Base-by-base conservation (phyloP, 352 stramenopile species). In the Globisporangium orthogonon region DNA sequence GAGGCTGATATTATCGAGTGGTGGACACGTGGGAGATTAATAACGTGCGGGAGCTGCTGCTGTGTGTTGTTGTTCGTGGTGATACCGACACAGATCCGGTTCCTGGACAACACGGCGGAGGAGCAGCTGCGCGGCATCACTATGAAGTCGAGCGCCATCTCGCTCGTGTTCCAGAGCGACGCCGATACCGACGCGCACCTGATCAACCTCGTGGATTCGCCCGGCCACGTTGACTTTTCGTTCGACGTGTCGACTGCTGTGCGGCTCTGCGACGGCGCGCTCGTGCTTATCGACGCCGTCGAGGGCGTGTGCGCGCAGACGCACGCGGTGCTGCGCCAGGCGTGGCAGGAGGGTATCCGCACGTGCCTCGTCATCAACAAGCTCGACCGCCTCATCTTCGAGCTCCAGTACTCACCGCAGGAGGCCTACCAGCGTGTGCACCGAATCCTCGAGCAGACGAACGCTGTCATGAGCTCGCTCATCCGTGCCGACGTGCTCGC, bases 301-400 rank as follows among this genome's bases (percentile, higher is more conserved):
- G 95, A 99, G 66, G 96, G 96, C 30, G 89, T 98, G 28, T 98
- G 94, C 66, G 91, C 95, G 2, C 89, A 98, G 63, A 98, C 95
- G 6, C 87, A 97, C 65, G 90, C 89, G 4, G 90, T 98, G 2
- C 78, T 99, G 39, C 82, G 93, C 28, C 92, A 98, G 74, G 96
- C 95, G 33, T 97, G 94, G 76, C 70, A 92, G 35, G 93, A 98
- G 69, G 83, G 96, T 45, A 88, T 98, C 52, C 86, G 93, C 4
- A 91, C 94, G 7, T 95, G 97, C 60, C 80, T 99, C 29, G 89
- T 99, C 17, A 87, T 99, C 60, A 99, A 98, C 71, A 99, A 99
- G 70, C 87, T 99, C 57, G 96, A 99, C 72, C 83, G 96, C 11
- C 71, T 98, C 31, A 95, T 96, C 67, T 88, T 90, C 15, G 91